These are phyloP conservation scores for Chenopodium berlandieri DNA, from an alignment of 148 eudicot species.

Conservation along the genomic window DNA sequence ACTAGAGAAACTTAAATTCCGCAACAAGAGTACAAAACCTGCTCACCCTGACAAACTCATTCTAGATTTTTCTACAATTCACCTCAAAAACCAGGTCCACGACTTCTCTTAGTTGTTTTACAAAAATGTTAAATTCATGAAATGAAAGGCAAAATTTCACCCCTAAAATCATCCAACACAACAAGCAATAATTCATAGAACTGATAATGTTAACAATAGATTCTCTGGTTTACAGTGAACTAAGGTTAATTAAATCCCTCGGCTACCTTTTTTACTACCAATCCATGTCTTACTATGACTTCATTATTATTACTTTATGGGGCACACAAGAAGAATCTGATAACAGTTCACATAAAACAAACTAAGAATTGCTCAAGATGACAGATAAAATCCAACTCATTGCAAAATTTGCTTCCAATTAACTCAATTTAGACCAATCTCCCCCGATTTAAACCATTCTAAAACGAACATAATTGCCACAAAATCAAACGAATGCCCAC, in stretches of 20 bases:
- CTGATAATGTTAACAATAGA: too few species aligned
- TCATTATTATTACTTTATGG: too few species aligned
- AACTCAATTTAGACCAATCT: not conserved
- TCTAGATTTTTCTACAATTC: too few species aligned
- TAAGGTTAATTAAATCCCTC: not conserved
- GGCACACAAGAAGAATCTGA: not conserved
- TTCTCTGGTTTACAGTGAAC: too few species aligned
- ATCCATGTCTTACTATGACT: too few species aligned
- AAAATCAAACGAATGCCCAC: not conserved
- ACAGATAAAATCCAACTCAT: not conserved
- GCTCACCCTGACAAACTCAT: too few species aligned
- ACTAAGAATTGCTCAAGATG: not conserved
- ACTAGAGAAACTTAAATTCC: not conserved
- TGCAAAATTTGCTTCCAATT: not conserved
- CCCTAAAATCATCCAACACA: not conserved
- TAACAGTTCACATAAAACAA: not conserved
- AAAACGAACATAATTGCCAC: not conserved
- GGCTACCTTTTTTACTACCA: too few species aligned
- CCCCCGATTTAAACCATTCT: not conserved
- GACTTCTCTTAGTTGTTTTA: not conserved
- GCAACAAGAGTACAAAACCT: too few species aligned
- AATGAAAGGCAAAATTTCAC: not conserved
- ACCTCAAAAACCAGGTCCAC: not conserved
- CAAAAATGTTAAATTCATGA: not conserved
- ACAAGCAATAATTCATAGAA: not conserved